Percentiles rank a stretch among this genome's conserved stretches.
These are phyloP conservation scores for Botrytis galanthina DNA, from an alignment of 2,329 filamentous ascomycete species.

Conservation along the genomic window DNA sequence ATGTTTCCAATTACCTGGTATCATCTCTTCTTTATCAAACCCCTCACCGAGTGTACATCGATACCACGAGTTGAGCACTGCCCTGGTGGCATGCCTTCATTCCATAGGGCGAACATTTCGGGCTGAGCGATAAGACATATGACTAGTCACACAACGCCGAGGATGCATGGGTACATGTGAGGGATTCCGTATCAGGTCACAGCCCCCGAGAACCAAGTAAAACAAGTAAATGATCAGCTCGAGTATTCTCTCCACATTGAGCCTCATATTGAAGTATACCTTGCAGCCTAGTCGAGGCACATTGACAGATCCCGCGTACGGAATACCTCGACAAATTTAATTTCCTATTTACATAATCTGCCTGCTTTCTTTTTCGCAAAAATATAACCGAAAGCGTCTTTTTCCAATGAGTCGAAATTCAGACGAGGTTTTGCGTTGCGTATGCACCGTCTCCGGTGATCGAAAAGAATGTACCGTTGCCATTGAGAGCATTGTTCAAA, in stretches of 20 bases:
- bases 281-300: slow-evolving; percentile 3
- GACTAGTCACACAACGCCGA: not conserved
- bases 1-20: not conserved
- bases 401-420: not conserved
- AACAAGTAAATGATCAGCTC: not conserved
- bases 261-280: not conserved
- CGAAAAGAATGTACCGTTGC: not conserved
- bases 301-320: not conserved
- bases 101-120: not conserved
- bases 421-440: not conserved
- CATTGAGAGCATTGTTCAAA: slow-evolving; percentile 2
- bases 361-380: not conserved
- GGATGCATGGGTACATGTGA: not conserved
- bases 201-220: not conserved
- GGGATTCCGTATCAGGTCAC: not conserved
- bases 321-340: too few relatives aligned
- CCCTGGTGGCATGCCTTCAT: not conserved
- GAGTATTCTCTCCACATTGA: not conserved
- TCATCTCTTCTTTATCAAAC: slow-evolving; percentile 1
- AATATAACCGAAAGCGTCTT: not conserved
- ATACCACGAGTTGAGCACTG: not conserved
- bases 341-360: not conserved
- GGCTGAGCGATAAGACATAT: slow-evolving; percentile 2
- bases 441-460: slow-evolving; percentile 5
- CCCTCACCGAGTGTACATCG: not conserved